phyloP scores from a whole-genome alignment of 1,284 basidiomycete species.

The Sporisorium scitamineum region DNA sequence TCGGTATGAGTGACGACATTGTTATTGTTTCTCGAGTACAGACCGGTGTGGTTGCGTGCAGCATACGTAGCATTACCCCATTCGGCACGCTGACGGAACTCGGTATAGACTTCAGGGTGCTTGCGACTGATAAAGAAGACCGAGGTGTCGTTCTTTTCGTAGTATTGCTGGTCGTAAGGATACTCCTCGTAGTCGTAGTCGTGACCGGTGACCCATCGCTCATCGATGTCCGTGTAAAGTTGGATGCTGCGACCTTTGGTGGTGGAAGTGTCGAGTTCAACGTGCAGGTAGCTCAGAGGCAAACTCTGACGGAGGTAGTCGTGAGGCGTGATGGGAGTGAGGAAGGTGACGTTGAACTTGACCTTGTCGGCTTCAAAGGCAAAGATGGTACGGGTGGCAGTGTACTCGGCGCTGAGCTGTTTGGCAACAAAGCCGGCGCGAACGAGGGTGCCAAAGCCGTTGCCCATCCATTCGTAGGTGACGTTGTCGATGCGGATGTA shows the following conservation, averaged over 20 bases:
- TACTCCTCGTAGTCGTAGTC: conserved; percentile 62
- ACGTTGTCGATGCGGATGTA: conserved; percentile 60
- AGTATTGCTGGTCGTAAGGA: conserved; percentile 53
- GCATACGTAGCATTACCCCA: conserved; percentile 66
- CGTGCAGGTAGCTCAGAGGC: conserved; percentile 65
- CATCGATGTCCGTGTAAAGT: conserved; percentile 62
- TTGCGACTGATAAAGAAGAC: conserved; percentile 58
- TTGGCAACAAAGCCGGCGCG: conserved; percentile 53
- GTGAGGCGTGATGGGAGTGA: conserved; percentile 63
- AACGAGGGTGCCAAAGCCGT: conserved; percentile 62
- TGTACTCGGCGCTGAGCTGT: conserved; percentile 62
- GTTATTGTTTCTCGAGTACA: conserved; percentile 63
- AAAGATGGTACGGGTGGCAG: conserved; percentile 65
- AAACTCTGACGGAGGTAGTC: conserved; percentile 65
- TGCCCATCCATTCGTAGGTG: conserved; percentile 66
- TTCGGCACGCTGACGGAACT: conserved; percentile 66
- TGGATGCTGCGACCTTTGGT: conserved; percentile 52
- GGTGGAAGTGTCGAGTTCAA: conserved; percentile 53
- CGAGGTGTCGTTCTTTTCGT: conserved; percentile 48
- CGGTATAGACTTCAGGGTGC: conserved; percentile 59
- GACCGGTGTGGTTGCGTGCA: conserved; percentile 53
- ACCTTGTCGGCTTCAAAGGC: conserved; percentile 62
- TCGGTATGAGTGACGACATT: conserved; percentile 61
- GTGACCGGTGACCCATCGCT: conserved; percentile 65
- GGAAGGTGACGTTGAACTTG: conserved; percentile 64